A percentile compares a stretch with the other conserved stretches of the same genome.
Conservation (phyloP, 2,329 filamentous ascomycete species). For the Cordyceps cateniannulata region DNA sequence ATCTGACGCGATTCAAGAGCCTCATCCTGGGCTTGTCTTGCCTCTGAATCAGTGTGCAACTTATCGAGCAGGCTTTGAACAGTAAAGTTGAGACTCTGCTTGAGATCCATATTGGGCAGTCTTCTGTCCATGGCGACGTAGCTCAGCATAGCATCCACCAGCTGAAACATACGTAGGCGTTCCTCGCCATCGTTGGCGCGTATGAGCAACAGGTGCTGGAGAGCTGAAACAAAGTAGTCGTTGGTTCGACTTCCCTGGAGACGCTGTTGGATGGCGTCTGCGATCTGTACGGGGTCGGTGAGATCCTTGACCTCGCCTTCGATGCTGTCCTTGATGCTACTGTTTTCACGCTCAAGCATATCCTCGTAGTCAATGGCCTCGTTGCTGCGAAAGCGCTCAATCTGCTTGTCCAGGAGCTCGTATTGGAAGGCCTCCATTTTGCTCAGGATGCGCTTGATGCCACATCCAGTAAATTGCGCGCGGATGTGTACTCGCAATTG, state of each 20-base stretch:
- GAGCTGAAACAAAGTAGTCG: conserved; percentile 91
- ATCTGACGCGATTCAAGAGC: conserved; percentile 85
- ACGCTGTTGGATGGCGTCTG: conserved; percentile 83
- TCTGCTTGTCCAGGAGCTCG: conserved; percentile 96
- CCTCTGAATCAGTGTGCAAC: conserved; percentile 92
- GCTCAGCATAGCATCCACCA: conserved; percentile 97
- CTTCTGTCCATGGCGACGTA: conserved; percentile 98
- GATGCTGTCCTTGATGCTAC: conserved; percentile 80
- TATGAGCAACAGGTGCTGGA: conserved; percentile 92
- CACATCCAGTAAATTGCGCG: conserved; percentile 92
- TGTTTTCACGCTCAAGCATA: conserved; percentile 84
- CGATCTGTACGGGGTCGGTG: conserved; percentile 87
- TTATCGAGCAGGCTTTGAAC: conserved; percentile 94
- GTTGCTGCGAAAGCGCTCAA: conserved; percentile 86
- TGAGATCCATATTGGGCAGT: conserved; percentile 92
- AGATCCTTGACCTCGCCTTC: conserved; percentile 87
- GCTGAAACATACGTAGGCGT: conserved; percentile 88
- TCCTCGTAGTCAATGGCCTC: conserved; percentile 98
- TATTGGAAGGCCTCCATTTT: conserved; percentile 99
- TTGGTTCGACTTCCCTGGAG: conserved; percentile 78
- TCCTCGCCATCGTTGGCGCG: conserved; percentile 89
- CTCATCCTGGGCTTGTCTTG: conserved; percentile 85
- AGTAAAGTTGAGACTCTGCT: conserved; percentile 95
- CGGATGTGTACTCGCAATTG: conserved; percentile 90
- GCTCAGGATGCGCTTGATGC: conserved; percentile 84